These are phyloP conservation scores for Phytophthora kernoviae DNA, from an alignment of 352 stramenopile genomes.

Conservation along the genomic window DNA sequence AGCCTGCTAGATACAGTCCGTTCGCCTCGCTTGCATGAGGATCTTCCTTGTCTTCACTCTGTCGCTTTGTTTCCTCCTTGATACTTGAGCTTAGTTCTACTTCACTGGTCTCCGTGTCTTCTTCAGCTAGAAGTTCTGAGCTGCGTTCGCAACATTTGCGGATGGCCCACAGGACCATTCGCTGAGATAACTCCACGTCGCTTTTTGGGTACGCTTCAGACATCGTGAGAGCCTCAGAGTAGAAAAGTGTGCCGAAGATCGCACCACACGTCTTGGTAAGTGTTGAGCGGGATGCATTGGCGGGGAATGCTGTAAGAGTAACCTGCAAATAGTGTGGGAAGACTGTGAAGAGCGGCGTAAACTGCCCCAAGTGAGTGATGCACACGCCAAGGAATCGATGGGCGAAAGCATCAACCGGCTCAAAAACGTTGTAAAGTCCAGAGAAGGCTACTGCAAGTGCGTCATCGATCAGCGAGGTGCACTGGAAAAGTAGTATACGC, in stretches of 20 bases:
- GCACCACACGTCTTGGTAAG: constrained; percentile 50
- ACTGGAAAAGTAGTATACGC: constrained; percentile 50
- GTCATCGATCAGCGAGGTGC: constrained; percentile 39
- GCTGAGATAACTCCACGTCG: constrained; percentile 20
- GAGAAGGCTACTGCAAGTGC: constrained; percentile 53
- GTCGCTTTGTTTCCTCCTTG: constrained; percentile 1
- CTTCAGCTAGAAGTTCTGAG: constrained; percentile 32
- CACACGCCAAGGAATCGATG: constrained; percentile 57
- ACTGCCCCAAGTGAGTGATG: constrained; percentile 50
- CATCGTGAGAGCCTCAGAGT: constrained; percentile 29
- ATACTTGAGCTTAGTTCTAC: background rate
- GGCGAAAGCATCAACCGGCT: constrained; percentile 53
- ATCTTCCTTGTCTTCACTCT: constrained; percentile 1
- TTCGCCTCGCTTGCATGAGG: constrained; percentile 20
- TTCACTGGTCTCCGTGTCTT: constrained; percentile 9
- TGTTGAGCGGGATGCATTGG: constrained; percentile 31
- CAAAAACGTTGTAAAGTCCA: constrained; percentile 54
- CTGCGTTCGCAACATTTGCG: constrained; percentile 46
- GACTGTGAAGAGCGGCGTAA: constrained; percentile 51
- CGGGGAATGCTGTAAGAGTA: constrained; percentile 48
- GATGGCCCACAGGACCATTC: constrained; percentile 58
- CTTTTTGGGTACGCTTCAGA: constrained; percentile 6
- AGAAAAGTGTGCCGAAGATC: constrained; percentile 63
- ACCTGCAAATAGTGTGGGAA: constrained; percentile 62
- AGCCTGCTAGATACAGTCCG: constrained; percentile 51